These are phyloP conservation scores for Pseudognaphalium luteoalbum DNA, from an alignment of 129 eudicot species.

Conservation along the genomic window DNA sequence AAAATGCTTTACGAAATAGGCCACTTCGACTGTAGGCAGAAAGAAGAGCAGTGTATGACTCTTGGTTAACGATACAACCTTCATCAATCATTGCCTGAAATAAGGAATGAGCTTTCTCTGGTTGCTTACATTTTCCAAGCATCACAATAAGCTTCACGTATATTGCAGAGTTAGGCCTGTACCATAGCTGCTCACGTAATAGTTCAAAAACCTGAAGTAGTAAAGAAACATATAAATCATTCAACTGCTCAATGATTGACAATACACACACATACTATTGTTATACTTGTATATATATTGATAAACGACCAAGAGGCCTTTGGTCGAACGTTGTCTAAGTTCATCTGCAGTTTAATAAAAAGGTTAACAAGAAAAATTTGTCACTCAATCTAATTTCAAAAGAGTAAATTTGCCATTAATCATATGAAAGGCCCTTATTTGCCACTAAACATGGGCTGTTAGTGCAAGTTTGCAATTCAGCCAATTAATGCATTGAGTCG, in stretches of 20 bases:
- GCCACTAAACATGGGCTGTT: no score
- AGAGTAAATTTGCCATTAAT: no score
- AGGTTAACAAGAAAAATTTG: no score
- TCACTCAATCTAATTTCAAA: no score
- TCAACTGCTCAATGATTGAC: not conserved
- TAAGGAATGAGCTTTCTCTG: conserved; percentile 71
- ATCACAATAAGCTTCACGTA: conserved; percentile 88
- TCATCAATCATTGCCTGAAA: conserved; percentile 83
- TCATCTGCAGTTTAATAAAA: no score
- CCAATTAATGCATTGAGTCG: no score
- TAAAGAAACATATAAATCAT: not conserved
- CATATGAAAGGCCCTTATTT: no score
- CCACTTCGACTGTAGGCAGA: conserved; percentile 95
- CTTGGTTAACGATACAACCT: conserved; percentile 73
- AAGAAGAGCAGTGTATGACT: conserved; percentile 84
- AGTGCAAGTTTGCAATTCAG: no score
- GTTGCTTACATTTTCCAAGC: conserved; percentile 99
- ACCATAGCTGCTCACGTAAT: conserved; percentile 94
- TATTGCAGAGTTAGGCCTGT: conserved; percentile 75
- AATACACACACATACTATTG: not conserved
- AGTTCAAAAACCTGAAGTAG: conserved; percentile 78
- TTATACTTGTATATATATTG: no score
- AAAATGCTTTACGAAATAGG: conserved; percentile 66
- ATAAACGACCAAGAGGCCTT: no score
- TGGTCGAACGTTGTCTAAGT: no score